These are phyloP conservation scores for Trypethelium eluteriae DNA, from an alignment of 495 filamentous ascomycete genomes.

Conservation along the genomic window DNA sequence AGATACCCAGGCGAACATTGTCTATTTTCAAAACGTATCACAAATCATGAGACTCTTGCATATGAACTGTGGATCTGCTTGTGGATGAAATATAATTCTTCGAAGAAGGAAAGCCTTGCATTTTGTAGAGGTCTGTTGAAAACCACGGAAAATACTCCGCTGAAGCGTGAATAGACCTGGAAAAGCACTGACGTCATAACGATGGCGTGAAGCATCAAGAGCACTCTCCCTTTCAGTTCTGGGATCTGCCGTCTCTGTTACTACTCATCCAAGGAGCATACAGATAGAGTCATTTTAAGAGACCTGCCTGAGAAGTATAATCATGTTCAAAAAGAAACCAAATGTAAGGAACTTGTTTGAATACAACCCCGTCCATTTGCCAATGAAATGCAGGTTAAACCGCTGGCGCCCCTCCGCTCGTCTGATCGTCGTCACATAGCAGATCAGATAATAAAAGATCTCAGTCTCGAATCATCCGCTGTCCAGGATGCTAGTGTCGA, in stretches of 20 bases:
- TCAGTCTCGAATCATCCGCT: constrained; percentile 44
- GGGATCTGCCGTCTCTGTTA: too few relatives aligned
- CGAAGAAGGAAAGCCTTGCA: too few relatives aligned
- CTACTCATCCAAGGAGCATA: too few relatives aligned
- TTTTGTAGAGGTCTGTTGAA: too few relatives aligned
- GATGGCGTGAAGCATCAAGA: not conserved
- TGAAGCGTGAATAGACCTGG: not conserved
- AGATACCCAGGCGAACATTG: too few relatives aligned
- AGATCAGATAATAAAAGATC: constrained; percentile 60
- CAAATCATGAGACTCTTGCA: too few relatives aligned
- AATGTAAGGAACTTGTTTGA: constrained; percentile 38
- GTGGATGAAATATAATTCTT: too few relatives aligned
- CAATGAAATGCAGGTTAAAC: constrained; percentile 51
- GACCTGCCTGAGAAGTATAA: too few relatives aligned
- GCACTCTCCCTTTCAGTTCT: not conserved
- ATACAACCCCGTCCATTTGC: not conserved
- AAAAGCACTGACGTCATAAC: not conserved
- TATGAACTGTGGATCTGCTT: too few relatives aligned
- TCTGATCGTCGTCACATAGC: constrained; percentile 65
- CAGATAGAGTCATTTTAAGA: too few relatives aligned
- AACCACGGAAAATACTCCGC: too few relatives aligned
- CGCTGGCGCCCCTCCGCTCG: constrained; percentile 58
- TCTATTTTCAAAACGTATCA: too few relatives aligned
- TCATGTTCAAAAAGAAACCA: constrained; percentile 78
- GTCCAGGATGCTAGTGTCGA: constrained; percentile 35